These are phyloP conservation scores for Yamadazyma songkhlaensis DNA, from an alignment of 1,139 yeast genomes.

Conservation along the genomic window DNA sequence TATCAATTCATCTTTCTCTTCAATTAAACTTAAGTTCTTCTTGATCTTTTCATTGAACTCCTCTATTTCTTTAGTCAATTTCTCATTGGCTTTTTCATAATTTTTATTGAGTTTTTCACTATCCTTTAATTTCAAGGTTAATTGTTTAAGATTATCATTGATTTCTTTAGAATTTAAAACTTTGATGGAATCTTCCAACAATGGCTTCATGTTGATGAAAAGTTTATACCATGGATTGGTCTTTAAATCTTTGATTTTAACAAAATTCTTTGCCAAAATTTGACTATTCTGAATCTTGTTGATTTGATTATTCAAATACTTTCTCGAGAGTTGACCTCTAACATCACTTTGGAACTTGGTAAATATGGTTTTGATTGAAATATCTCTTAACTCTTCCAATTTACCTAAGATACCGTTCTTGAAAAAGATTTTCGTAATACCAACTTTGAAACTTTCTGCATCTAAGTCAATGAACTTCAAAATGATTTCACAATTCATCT, in stretches of 20 bases:
- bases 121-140: conserved; percentile 37
- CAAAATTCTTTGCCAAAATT: conserved; percentile 62
- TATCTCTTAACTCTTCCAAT: conserved; percentile 76
- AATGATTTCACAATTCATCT: conserved; percentile 67
- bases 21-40: conserved; percentile 22
- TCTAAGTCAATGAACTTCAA: conserved; percentile 62
- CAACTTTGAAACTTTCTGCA: conserved; percentile 67
- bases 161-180: conserved; percentile 54
- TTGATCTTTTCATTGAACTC: conserved; percentile 45
- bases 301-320: conserved; percentile 47
- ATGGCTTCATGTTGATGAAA: conserved; percentile 70
- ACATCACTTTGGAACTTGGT: conserved; percentile 65
- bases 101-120: conserved; percentile 40
- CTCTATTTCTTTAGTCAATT: conserved; percentile 45
- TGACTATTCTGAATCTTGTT: conserved; percentile 69
- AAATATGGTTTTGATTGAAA: conserved; percentile 53
- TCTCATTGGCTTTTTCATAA: conserved; percentile 48
- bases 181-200: conserved; percentile 64
- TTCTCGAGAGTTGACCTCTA: conserved; percentile 63
- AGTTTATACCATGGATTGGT: conserved; percentile 79
- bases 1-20: conserved; percentile 25
- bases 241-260: conserved; percentile 49
- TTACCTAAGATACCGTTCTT: conserved; percentile 92
- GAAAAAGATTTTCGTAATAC: conserved; percentile 85
- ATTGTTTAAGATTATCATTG: conserved; percentile 45